These are phyloP conservation scores for Baudoinia panamericana DNA, from an alignment of 495 filamentous ascomycete species.

Conservation along the genomic window DNA sequence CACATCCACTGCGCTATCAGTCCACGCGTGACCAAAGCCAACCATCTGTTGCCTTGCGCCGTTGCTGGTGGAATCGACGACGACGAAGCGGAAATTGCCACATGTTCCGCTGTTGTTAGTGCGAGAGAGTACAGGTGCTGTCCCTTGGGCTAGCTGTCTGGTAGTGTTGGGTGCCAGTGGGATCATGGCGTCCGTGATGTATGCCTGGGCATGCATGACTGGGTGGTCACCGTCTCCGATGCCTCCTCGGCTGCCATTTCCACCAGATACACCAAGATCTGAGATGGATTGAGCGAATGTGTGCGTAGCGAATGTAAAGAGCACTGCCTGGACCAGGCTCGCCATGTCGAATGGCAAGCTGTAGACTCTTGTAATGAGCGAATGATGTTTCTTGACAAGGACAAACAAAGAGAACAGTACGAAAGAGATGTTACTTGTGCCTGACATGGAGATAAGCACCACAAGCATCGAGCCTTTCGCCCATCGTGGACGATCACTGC, in stretches of 20 bases:
- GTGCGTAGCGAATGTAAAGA: constrained; percentile 1
- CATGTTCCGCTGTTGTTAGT: neutral
- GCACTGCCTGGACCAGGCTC: no score
- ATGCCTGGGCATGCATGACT: constrained; percentile 4
- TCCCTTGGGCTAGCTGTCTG: constrained; percentile 10
- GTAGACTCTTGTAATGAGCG: no score
- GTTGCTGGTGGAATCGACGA: constrained; percentile 2
- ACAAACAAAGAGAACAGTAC: no score
- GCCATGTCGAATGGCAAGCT: no score
- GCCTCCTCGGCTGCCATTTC: constrained; percentile 10
- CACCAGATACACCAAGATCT: constrained; percentile 12
- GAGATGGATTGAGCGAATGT: constrained; percentile 3
- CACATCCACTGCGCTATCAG: constrained; percentile 41
- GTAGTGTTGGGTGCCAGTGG: constrained; percentile 12
- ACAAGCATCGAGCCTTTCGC: no score
- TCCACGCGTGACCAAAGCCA: constrained; percentile 44
- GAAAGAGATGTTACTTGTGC: no score
- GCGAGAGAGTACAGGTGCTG: constrained; percentile 6
- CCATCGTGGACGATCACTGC: no score
- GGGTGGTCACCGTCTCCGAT: constrained; percentile 12
- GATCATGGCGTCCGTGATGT: constrained; percentile 15
- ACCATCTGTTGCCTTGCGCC: constrained; percentile 31
- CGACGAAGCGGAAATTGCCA: neutral
- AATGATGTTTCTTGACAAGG: no score
- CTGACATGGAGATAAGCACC: no score